Base-by-base conservation (phyloP, 2,329 filamentous ascomycete genomes). In the Cytospora mali region DNA sequence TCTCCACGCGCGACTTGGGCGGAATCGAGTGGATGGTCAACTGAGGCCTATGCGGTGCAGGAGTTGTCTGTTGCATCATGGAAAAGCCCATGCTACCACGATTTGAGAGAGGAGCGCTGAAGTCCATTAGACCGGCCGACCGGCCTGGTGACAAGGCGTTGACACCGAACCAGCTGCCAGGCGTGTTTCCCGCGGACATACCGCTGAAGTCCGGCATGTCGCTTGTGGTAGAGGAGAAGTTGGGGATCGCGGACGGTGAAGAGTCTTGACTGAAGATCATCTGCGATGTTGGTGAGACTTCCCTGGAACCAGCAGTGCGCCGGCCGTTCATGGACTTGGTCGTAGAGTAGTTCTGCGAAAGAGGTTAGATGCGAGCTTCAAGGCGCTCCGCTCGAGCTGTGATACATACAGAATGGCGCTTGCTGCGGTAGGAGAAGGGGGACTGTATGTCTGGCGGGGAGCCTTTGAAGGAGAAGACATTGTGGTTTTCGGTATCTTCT, bases 1-100 rank as follows among this genome's bases (percentile, higher is more conserved):
- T 98, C 78, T 99, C 95, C 21, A 98, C 95, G 25, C 95, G 88
- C 18, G 93, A 97, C 76, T 97, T 98, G 62, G 86, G 73, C 6
- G 89, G 89, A 4, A 86, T 90, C 6, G 87, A 86, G 66, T 85
- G 56, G 75, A 81, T 21, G 68, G 66, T 31, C 28, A 58, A 53
- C n/a, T 48, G 49, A 18, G 61, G 56, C 29, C 35, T 57, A 4
- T 61, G 54, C 69, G 61, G 46, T 73, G 70, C 39, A 70, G 57
- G 58, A 50, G 59, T 42, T 28, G 61, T 46, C 49, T 53, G 55
- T 33, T 52, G 55, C 46, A 57, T 27, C 29, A 61, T 55, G 16
- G 59, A 25, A 16, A 61, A 63, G 46, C 59, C 9, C 62, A 66
- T 65, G 48, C 16, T 60, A 16, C 35, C 50, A n/a, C 50, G 27